Conservation (phyloP, 2,329 filamentous ascomycete genomes). For the Curvularia sp. region DNA sequence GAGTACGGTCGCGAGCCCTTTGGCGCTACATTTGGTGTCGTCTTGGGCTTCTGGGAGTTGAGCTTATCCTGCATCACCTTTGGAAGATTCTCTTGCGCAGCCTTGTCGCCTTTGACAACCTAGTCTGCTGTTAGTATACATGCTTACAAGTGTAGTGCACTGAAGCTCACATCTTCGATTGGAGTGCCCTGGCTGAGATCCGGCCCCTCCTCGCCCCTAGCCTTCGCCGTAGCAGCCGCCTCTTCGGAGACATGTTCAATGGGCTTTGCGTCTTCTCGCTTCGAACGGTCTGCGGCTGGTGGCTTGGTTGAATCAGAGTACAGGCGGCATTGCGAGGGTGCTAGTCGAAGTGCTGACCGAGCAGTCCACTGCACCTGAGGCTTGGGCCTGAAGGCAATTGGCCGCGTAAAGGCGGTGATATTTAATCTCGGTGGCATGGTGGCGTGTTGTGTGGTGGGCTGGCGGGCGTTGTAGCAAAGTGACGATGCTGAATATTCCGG, state of each 20-base stretch:
- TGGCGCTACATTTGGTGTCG: conserved; percentile 47
- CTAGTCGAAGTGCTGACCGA: conserved; percentile 29
- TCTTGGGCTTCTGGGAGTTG: conserved; percentile 54
- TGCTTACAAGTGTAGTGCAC: not conserved
- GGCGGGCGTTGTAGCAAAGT: conserved; percentile 26
- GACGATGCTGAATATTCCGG: conserved; percentile 28
- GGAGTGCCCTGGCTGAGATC: conserved; percentile 71
- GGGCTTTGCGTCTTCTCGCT: conserved; percentile 43
- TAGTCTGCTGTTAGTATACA: conserved; percentile 44
- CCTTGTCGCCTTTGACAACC: conserved; percentile 69
- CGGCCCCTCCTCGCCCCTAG: conserved; percentile 64
- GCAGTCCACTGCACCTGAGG: conserved; percentile 40
- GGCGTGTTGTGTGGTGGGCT: conserved; percentile 24
- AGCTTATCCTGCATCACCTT: conserved; percentile 70
- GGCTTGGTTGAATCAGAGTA: conserved; percentile 45
- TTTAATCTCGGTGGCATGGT: conserved; percentile 52
- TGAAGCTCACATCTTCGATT: conserved; percentile 65
- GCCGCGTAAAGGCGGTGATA: conserved; percentile 39
- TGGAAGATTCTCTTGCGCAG: conserved; percentile 68
- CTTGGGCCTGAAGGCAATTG: conserved; percentile 45
- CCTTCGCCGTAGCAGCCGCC: conserved; percentile 65
- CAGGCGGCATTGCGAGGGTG: conserved; percentile 39
- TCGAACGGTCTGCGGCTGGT: conserved; percentile 42
- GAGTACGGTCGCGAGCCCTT: conserved; percentile 64
- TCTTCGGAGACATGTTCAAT: conserved; percentile 71